A percentile compares a stretch with the other conserved stretches of the same genome.
Evolutionary conservation across 768 basidiomycete genomes (phyloP).

Genomic region (Lentinula guzmanii): DNA sequence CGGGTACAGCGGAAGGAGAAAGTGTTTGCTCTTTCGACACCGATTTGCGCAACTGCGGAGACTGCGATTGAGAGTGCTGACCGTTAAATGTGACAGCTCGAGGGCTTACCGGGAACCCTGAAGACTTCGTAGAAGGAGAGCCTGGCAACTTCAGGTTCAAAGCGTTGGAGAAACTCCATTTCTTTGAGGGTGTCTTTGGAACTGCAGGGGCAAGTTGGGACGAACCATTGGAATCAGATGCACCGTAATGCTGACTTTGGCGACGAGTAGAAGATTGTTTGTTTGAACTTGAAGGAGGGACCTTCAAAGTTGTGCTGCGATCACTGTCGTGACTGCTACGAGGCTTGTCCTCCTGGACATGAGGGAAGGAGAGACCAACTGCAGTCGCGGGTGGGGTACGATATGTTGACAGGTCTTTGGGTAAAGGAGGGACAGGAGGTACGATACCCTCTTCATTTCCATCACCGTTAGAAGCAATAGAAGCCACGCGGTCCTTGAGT

Average conservation of each 20-base stretch:
- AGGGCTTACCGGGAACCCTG: conserved; percentile 59
- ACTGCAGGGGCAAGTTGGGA: conserved; percentile 40
- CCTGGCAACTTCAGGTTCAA: conserved; percentile 69
- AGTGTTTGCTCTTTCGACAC: conserved; percentile 59
- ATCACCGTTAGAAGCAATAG: conserved; percentile 54
- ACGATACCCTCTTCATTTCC: conserved; percentile 57
- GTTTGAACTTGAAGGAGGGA: conserved; percentile 39
- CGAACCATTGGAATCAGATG: conserved; percentile 27
- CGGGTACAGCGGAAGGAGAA: conserved; percentile 30
- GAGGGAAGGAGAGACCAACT: conserved; percentile 45
- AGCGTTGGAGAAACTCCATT: conserved; percentile 92
- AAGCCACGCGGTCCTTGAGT: conserved; percentile 64
- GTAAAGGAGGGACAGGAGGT: conserved; percentile 91
- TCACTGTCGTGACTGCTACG: conserved; percentile 39
- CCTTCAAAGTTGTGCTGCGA: conserved; percentile 15
- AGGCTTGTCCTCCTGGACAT: conserved; percentile 36
- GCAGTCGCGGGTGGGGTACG: conserved; percentile 64
- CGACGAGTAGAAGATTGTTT: conserved; percentile 27
- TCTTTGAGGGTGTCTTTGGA: conserved; percentile 85
- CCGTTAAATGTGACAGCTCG: conserved; percentile 50
- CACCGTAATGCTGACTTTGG: conserved; percentile 33
- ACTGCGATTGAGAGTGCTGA: conserved; percentile 12
- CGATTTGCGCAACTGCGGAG: conserved; percentile 63
- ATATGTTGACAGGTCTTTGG: conserved; percentile 81
- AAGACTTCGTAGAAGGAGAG: conserved; percentile 56